A percentile compares a stretch with the other conserved stretches of the same genome.
These are phyloP conservation scores for Hypoxylon rubiginosum DNA, from an alignment of 2,329 filamentous ascomycete species.

Conservation along the genomic window DNA sequence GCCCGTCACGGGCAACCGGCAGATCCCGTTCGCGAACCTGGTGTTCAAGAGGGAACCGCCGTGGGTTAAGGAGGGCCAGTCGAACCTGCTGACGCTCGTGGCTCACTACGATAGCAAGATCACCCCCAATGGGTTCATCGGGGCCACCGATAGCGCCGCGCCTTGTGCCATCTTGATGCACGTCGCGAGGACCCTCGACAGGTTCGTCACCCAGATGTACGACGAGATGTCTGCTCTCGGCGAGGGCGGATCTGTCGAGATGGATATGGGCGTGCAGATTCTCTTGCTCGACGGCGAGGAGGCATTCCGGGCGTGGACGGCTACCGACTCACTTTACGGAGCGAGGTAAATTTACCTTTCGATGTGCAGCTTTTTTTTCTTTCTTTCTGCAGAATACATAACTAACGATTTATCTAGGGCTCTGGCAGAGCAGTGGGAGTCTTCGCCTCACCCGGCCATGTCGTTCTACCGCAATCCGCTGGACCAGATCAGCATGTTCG, in stretches of 20 bases:
- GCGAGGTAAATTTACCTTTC: conserved; percentile 65
- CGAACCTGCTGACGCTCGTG: conserved; percentile 80
- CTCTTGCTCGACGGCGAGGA: conserved; percentile 87
- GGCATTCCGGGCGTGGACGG: conserved; percentile 80
- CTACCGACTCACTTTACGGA: conserved; percentile 82
- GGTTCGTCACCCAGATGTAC: conserved; percentile 80
- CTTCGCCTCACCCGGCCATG: conserved; percentile 72
- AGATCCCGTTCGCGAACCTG: conserved; percentile 82
- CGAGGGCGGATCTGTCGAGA: conserved; percentile 66
- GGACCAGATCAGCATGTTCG: conserved; percentile 79
- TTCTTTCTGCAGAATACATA: not conserved
- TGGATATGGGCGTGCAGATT: conserved; percentile 82
- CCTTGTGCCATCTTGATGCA: conserved; percentile 90
- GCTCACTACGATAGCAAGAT: conserved; percentile 88
- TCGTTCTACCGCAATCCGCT: conserved; percentile 78
- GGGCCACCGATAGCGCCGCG: conserved; percentile 85
- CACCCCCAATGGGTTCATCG: conserved; percentile 80
- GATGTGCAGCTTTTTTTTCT: not conserved
- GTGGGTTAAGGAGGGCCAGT: conserved; percentile 76
- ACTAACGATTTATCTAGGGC: conserved; percentile 57
- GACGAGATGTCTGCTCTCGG: conserved; percentile 73
- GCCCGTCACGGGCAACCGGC: conserved; percentile 70
- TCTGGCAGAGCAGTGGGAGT: conserved; percentile 80
- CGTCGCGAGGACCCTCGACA: conserved; percentile 78
- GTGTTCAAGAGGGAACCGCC: conserved; percentile 84